Conservation (phyloP, 257 asterid genomes). For the Nicotiana noctiflora region DNA sequence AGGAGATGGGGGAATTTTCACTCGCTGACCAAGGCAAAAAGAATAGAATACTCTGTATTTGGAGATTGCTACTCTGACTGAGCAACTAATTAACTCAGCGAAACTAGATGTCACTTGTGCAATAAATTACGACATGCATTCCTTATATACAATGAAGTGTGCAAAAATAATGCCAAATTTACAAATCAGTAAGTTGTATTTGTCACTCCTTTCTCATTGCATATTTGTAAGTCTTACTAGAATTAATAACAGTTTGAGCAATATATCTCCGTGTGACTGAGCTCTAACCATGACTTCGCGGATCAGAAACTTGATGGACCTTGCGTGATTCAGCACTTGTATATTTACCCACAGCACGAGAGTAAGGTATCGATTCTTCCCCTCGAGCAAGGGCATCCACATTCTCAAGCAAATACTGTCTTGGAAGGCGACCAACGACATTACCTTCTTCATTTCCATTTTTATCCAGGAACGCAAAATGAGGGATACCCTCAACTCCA, state of each 20-base stretch:
- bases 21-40: neutral
- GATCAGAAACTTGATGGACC: constrained; percentile 66
- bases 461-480: constrained; percentile 87
- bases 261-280: no score
- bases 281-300: constrained; percentile 82
- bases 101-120: neutral
- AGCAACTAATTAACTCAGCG: no score
- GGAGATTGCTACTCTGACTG: no score
- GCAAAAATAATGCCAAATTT: neutral
- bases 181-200: neutral
- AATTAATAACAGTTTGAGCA: neutral
- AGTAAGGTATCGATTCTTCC: constrained; percentile 66
- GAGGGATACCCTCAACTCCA: constrained; percentile 98
- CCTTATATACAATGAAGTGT: neutral
- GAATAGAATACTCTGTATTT: neutral
- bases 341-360: constrained; percentile 82
- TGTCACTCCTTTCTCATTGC: neutral
- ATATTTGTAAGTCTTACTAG: neutral
- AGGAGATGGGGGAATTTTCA: neutral
- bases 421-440: constrained; percentile 91
- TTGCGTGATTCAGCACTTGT: constrained; percentile 66
- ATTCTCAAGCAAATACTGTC: constrained; percentile 65
- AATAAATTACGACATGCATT: neutral
- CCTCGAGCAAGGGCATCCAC: constrained; percentile 88
- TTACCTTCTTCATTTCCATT: constrained; percentile 91